phyloP scores from a whole-genome alignment of 257 asterid genomes.

The Osmanthus fragrans region DNA sequence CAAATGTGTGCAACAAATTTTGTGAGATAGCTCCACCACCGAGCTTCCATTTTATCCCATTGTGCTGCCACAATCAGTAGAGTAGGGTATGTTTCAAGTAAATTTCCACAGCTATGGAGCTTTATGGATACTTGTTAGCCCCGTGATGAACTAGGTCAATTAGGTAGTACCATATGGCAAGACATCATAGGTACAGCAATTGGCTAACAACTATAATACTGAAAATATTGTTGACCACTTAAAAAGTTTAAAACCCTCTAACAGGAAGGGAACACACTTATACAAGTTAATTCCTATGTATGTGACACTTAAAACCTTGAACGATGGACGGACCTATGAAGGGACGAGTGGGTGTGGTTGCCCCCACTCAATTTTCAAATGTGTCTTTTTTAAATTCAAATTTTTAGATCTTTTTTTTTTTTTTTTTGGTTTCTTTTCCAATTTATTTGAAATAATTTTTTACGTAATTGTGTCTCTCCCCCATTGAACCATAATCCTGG shows the following conservation, averaged over 20 bases:
- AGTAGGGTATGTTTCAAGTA: neutral
- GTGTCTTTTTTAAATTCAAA: too few relatives aligned
- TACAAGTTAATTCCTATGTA: too few relatives aligned
- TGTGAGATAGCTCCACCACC: neutral
- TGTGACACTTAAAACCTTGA: too few relatives aligned
- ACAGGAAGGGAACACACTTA: neutral
- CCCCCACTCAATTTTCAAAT: too few relatives aligned
- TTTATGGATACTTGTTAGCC: neutral
- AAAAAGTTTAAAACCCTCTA: neutral
- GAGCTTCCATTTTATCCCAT: neutral
- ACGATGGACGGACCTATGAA: too few relatives aligned
- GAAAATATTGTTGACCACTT: neutral
- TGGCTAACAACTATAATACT: neutral
- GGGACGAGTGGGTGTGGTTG: too few relatives aligned
- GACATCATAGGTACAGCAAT: neutral
- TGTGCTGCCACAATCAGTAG: neutral
- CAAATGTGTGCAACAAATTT: neutral
- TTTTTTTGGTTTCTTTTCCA: too few relatives aligned
- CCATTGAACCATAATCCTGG: too few relatives aligned
- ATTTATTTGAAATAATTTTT: too few relatives aligned
- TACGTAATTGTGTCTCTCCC: too few relatives aligned
- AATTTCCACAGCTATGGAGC: neutral
- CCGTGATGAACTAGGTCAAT: neutral
- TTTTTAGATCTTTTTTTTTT: too few relatives aligned
- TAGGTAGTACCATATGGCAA: neutral